Percentiles rank a stretch among this genome's conserved stretches.
Conservation (phyloP, 2,329 filamentous ascomycete species). For the Botryotinia convoluta region DNA sequence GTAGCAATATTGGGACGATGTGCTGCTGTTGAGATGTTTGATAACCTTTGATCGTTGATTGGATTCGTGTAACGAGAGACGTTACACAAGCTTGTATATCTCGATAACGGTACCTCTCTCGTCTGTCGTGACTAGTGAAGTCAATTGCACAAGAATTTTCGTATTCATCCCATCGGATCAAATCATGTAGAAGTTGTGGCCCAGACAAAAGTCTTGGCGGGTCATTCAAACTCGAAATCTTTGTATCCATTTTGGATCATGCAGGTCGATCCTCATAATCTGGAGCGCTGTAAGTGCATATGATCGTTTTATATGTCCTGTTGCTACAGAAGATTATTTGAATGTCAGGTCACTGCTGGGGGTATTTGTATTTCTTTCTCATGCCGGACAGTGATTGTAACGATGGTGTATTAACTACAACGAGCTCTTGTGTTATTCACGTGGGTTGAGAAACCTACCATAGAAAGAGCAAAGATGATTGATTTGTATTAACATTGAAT, state of each 20-base stretch:
- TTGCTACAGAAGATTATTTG: not conserved
- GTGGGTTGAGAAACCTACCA: not conserved
- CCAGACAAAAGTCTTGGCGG: slow-evolving; percentile 52
- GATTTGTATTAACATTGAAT: slow-evolving; percentile 1
- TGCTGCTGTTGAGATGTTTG: slow-evolving; percentile 37
- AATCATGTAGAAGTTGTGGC: slow-evolving; percentile 56
- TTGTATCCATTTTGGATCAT: slow-evolving; percentile 29
- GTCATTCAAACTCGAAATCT: slow-evolving; percentile 57
- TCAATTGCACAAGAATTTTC: slow-evolving; percentile 56
- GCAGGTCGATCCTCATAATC: slow-evolving; percentile 23
- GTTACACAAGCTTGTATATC: slow-evolving; percentile 44
- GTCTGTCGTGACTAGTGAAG: slow-evolving; percentile 50
- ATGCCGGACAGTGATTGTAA: not conserved
- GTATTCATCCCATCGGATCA: slow-evolving; percentile 51
- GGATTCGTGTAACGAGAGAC: slow-evolving; percentile 27
- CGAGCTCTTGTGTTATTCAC: not conserved
- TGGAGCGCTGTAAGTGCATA: slow-evolving; percentile 2
- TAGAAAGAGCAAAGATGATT: not conserved
- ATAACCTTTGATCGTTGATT: slow-evolving; percentile 25
- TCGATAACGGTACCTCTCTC: slow-evolving; percentile 34
- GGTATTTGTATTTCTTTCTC: slow-evolving; percentile 9
- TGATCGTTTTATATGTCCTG: not conserved
- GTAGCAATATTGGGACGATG: slow-evolving; percentile 73
- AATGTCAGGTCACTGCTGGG: not conserved
- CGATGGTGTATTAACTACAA: not conserved